phyloP scores from a whole-genome alignment of 768 basidiomycete genomes.

The Kwoniella sp. region DNA sequence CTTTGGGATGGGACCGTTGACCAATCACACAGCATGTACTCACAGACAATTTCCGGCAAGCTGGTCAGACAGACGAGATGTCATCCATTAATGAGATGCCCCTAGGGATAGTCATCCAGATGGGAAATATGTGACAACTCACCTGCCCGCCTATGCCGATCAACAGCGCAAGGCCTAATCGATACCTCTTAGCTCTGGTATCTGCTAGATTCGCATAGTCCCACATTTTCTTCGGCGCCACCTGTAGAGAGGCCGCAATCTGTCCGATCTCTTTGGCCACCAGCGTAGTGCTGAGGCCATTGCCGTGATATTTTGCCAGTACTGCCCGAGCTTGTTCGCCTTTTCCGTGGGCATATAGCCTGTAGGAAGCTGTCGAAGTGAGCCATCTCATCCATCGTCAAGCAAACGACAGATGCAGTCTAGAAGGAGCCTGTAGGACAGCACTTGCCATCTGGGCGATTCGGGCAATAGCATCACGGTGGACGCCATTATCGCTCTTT shows the following conservation, averaged over 20 bases:
- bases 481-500: constrained; percentile 24
- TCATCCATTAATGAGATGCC: too few relatives aligned
- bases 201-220: constrained; percentile 19
- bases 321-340: constrained; percentile 27
- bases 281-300: constrained; percentile 24
- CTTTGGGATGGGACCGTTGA: too few relatives aligned
- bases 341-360: constrained; percentile 36
- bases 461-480: constrained; percentile 34
- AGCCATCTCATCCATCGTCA: too few relatives aligned
- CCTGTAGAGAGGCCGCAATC: constrained; percentile 14
- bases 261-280: constrained; percentile 34
- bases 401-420: not conserved
- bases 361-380: too few relatives aligned
- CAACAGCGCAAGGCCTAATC: constrained; percentile 30
- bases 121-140: too few relatives aligned
- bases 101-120: too few relatives aligned
- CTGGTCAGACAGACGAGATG: not conserved
- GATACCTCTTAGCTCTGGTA: constrained; percentile 22
- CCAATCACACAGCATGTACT: constrained; percentile 14
- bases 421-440: too few relatives aligned
- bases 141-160: constrained; percentile 35
- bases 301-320: constrained; percentile 33
- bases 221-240: constrained; percentile 20
- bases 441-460: constrained; percentile 38
- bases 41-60: constrained; percentile 24